A percentile compares a stretch with the other conserved stretches of the same genome.
Conservation (phyloP, 495 filamentous ascomycete genomes). For the Neurospora cerealis region DNA sequence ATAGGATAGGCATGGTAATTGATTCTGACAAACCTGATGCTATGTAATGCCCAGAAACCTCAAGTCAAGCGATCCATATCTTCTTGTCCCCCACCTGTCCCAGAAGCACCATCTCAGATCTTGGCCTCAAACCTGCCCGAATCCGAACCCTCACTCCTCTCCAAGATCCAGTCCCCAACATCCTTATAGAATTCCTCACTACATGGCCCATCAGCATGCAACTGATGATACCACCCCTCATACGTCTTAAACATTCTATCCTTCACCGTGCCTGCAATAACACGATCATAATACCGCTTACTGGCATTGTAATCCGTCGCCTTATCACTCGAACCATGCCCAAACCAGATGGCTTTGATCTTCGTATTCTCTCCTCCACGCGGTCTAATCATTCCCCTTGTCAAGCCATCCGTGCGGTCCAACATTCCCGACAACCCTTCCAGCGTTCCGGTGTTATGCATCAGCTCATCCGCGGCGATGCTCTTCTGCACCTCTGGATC, state of each 20-base stretch:
- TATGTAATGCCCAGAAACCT: neutral
- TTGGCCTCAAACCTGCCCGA: conserved; percentile 1
- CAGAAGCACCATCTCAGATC: neutral
- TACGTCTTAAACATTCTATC: conserved; percentile 65
- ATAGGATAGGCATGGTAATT: neutral
- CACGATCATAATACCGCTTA: conserved; percentile 48
- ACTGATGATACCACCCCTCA: conserved; percentile 67
- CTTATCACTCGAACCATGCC: conserved; percentile 59
- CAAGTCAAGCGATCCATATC: neutral
- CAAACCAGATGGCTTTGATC: conserved; percentile 45
- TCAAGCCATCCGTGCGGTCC: conserved; percentile 49
- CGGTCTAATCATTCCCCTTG: conserved; percentile 29
- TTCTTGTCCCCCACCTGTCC: neutral
- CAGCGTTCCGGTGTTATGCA: conserved; percentile 71
- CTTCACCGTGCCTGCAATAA: conserved; percentile 32
- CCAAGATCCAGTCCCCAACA: conserved; percentile 65
- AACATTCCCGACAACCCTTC: conserved; percentile 66
- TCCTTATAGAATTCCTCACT: conserved; percentile 58
- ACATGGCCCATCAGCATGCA: conserved; percentile 59
- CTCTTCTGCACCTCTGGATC: conserved; percentile 48
- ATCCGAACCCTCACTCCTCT: conserved; percentile 18
- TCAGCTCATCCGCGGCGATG: conserved; percentile 51
- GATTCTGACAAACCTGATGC: neutral
- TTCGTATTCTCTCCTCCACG: conserved; percentile 11
- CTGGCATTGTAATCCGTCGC: conserved; percentile 52